Evolutionary conservation across 1,284 basidiomycete species (phyloP), one percentile per base, ranked within the genome.

Genomic region (Trametes versicolor): DNA sequence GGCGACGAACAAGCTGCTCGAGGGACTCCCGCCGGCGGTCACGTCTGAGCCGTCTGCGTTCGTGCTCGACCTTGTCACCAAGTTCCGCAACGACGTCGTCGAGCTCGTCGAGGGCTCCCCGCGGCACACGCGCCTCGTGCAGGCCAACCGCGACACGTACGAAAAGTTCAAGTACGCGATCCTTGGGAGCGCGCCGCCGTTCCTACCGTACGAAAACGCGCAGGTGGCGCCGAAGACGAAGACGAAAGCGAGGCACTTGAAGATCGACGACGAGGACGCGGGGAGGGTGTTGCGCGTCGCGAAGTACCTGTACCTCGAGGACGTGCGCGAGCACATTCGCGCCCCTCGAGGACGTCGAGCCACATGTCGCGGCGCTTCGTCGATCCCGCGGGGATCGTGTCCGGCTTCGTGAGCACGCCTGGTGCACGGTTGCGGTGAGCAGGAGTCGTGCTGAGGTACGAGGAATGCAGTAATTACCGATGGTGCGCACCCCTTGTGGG

Each of bases 381-480:
- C 0, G 82, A 81, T 12, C 86, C 87, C 0, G 71, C 47, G 0
- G 78, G 74, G 1, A 90, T 74, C 5, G 76, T 80, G 57, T 91
- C 89, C 0, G 89, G 87, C 66, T 91, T 91, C 0, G 89, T 91
- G n/a, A 90, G 76, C 0, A 91, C 82, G n/a, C 85, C 87, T 89
- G 52, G 10, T 15, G n/a, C 27, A n/a, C n/a, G 36, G 27, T 12
- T 10, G 2, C 23, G 25, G 21, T 29, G 2, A 25, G 39, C 32
- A 2, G 10, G 34, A 39, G 57, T 37, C 29, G 47, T 27, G 47
- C 29, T 15, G 8, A 32, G 39, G 48, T 19, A 2, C 51, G 12
- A 36, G 1, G 23, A 15, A 25, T n/a, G 7, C 25, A 13, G 9
- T n/a, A 52, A 62, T 4, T 57, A 87, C 89, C 88, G 56, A 91